Evolutionary conservation across 768 basidiomycete genomes (phyloP), one percentile per base, ranked within the genome.

Genomic region (Roridomyces roridus): DNA sequence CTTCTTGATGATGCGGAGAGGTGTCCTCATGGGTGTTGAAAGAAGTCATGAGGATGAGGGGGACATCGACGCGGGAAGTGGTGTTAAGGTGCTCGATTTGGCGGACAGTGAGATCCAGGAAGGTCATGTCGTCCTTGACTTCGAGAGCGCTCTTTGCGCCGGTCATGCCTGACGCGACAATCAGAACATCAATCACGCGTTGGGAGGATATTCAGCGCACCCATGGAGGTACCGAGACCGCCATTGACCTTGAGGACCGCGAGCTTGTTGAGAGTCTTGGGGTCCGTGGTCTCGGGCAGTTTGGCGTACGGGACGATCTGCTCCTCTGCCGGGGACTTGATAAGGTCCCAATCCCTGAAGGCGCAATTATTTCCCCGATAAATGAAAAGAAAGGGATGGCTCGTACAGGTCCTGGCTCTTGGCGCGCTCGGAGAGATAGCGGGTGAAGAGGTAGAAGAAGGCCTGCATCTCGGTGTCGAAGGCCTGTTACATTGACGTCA

Each of bases 1-100:
- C 78, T 96, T 97, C 74, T 97, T 94, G 76, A 96, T 94, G 82
- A 97, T 93, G 64, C 92, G 90, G 60, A 92, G 86, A n/a, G 46
- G 96, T 96, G 73, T 98, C 95, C 34, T 97, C 93, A 72, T 95
- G 92, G 18, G 96, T 98, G 81, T 96, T 96, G 84, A 98, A 98
- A 52, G 94, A 96, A 69, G 95, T 97, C 96, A 97, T 96, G 69
- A 98, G 86, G 77, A 97, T 91, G 73, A 97, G 89, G n/a, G 94
- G 95, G 41, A 96, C 92, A 75, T 97, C 90, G 74, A 92, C 89
- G 61, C 85, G 85, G 69, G 85, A 79, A 45, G 85, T 83, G 48
- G 87, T 90, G 82, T 96, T 95, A 70, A 96, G 87, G 73, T 96
- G 92, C 81, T 97, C 94, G 67, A 98, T 94, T 77, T 97, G 95